Percentiles rank a stretch among this genome's conserved stretches.
Evolutionary conservation across 75 land plant species (phyloP).

Genomic region (Cupressus sempervirens): DNA sequence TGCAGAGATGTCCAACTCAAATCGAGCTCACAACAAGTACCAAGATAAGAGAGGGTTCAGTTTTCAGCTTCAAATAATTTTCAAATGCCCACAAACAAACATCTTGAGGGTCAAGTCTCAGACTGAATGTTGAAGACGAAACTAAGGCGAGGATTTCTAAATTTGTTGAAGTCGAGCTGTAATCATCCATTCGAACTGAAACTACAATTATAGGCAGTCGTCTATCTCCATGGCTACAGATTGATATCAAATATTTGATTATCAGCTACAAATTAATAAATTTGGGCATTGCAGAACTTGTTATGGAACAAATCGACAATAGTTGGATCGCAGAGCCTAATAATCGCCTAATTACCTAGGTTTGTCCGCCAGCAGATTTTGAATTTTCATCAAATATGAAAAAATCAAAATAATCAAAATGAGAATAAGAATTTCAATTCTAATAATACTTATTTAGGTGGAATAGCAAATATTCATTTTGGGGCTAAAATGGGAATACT

Average conservation of each 20-base stretch:
- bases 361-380: too few relatives aligned
- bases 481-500: too few relatives aligned
- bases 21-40: background rate
- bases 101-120: background rate
- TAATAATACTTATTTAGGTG: too few relatives aligned
- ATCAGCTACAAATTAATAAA: background rate
- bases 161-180: background rate
- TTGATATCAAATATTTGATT: conserved; percentile 14
- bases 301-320: too few relatives aligned
- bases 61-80: background rate
- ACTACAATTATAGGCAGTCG: background rate
- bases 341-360: too few relatives aligned
- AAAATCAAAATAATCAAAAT: too few relatives aligned
- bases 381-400: too few relatives aligned
- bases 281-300: too few relatives aligned
- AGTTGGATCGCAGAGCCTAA: too few relatives aligned
- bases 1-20: conserved; percentile 1
- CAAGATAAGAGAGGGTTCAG: background rate
- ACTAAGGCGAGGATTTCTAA: background rate
- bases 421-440: too few relatives aligned
- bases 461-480: too few relatives aligned
- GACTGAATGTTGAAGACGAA: background rate
- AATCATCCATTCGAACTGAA: background rate
- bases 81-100: background rate
- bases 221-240: background rate